Evolutionary conservation across 768 basidiomycete species (phyloP), one percentile per base, ranked within the genome.

Genomic region (Serpula lacrymans): DNA sequence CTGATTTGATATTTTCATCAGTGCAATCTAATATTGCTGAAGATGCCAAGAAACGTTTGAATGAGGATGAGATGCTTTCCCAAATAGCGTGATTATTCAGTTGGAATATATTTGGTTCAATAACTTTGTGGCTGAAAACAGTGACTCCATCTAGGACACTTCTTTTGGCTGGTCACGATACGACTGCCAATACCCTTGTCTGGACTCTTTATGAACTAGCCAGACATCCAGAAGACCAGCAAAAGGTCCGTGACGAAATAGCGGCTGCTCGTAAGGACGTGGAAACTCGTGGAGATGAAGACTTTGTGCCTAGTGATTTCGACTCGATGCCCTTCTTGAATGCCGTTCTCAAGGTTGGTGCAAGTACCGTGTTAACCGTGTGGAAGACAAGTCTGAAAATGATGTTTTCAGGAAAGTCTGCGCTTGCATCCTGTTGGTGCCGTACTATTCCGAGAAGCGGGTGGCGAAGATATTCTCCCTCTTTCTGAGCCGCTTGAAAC

Each of bases 371-470:
- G 17, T 27, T 20, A 9, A 33, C 14, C 28, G 21, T 37, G 18
- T 35, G 11, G 21, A 23, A 22, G n/a, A n/a, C n/a, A 6, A 18
- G 4, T 24, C 6, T 36, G 22, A 13, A n/a, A 8, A 27, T 13
- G 6, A 7, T 16, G n/a, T 11, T 16, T 43, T 10, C 31, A 54
- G 56, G 59, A 63, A 42, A 43, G 48, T 3, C 42, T 67, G 27
- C 58, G 65, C 5, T 45, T 61, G 9, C 61, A 67, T 36, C 60
- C 63, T 0, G 55, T 64, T 23, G 55, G 55, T 22, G 55, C 56
- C 34, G 44, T 44, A 8, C 46, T 60, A 25, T n/a, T 43, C 11
- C 56, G 65, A 25, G 32, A 23, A n/a, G 60, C 64, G 2, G 46
- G 39, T 2, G 35, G 41, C 5, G 63, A 68, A 21, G 64, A 63